These are phyloP conservation scores for Blastocystis sp. DNA, from an alignment of 352 stramenopile genomes.

Conservation along the genomic window DNA sequence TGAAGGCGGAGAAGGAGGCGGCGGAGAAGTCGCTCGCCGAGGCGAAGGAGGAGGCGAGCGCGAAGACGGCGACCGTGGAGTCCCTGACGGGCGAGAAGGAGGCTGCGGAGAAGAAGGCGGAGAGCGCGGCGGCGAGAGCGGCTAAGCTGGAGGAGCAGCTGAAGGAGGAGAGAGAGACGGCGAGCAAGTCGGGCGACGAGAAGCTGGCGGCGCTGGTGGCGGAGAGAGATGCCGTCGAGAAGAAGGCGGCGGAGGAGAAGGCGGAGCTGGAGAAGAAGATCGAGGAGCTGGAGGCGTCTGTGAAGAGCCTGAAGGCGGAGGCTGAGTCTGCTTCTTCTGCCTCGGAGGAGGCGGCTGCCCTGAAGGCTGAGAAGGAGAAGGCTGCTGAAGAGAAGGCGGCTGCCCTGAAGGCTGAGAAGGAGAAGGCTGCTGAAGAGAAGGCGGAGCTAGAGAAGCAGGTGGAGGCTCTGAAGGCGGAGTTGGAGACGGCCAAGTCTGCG, in stretches of 20 bases:
- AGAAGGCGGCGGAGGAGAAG: conserved; percentile 38
- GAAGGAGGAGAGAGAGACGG: conserved; percentile 20
- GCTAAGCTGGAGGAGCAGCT: neutral
- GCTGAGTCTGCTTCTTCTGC: too few relatives aligned
- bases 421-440: neutral
- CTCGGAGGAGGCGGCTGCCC: neutral
- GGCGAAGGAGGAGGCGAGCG: neutral
- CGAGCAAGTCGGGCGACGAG: conserved; percentile 51
- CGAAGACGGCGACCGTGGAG: neutral
- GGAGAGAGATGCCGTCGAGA: conserved; percentile 3
- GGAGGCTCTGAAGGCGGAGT: conserved; percentile 10
- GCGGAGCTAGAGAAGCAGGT: neutral
- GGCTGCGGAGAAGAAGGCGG: neutral
- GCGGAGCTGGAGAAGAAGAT: neutral
- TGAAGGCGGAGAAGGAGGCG: neutral
- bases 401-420: neutral
- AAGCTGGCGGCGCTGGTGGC: neutral
- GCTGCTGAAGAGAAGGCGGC: neutral
- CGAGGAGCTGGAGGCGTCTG: neutral
- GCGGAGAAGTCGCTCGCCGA: neutral
- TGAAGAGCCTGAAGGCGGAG: neutral
- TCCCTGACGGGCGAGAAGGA: neutral
- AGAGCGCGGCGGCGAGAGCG: neutral
- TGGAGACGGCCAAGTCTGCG: neutral
- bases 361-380: conserved; percentile 3